Percentiles rank a stretch among this genome's conserved stretches.
Conservation (phyloP, 2,329 filamentous ascomycete species). For the Calcarisporium arbuscula region DNA sequence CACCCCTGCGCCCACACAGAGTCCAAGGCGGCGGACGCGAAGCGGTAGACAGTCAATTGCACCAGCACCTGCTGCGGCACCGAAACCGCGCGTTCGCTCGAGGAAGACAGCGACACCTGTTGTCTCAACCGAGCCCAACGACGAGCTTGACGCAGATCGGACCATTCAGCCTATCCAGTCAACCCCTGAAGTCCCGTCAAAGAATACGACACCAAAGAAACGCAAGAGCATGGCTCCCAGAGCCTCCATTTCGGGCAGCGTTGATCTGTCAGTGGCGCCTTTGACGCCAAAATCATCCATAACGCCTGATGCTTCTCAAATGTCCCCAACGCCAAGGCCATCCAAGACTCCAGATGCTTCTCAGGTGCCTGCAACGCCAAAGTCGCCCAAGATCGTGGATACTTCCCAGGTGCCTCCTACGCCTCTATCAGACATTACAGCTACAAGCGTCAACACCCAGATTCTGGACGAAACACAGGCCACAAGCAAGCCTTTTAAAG, state of each 20-base stretch:
- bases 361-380: constrained; percentile 40
- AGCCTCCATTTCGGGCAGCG: neutral
- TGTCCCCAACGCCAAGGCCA: constrained; percentile 54
- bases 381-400: constrained; percentile 51
- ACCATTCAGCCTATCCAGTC: constrained; percentile 8
- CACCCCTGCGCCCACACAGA: constrained; percentile 61
- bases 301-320: constrained; percentile 25
- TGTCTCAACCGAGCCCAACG: constrained; percentile 8
- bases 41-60: constrained; percentile 33
- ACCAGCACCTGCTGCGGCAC: constrained; percentile 41
- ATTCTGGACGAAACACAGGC: constrained; percentile 22
- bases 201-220: constrained; percentile 12
- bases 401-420: constrained; percentile 43
- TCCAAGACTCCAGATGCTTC: constrained; percentile 53
- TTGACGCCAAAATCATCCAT: constrained; percentile 25
- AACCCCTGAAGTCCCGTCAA: constrained; percentile 9
- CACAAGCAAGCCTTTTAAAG: constrained; percentile 63
- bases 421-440: constrained; percentile 69
- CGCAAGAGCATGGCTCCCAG: constrained; percentile 6
- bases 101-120: constrained; percentile 33
- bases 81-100: constrained; percentile 30
- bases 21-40: constrained; percentile 45
- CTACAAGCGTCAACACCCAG: constrained; percentile 50
- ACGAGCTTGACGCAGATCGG: constrained; percentile 9
- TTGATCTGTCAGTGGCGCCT: no score